Percentiles rank a stretch among this genome's conserved stretches.
phyloP scores from a whole-genome alignment of 2,329 filamentous ascomycete species.

The Hymenoscyphus scutula region DNA sequence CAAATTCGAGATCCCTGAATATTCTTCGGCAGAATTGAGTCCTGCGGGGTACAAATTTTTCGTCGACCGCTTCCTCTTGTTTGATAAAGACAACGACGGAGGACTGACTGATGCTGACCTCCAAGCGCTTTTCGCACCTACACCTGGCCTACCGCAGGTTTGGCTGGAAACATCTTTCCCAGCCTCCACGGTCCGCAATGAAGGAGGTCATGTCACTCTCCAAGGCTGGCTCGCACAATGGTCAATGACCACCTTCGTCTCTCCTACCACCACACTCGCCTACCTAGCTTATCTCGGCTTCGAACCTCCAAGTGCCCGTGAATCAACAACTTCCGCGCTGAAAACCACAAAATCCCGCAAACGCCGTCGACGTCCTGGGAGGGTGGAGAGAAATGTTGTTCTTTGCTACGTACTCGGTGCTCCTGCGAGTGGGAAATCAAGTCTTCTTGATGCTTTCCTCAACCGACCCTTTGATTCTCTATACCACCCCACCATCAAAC shows the following conservation, averaged over 20 bases:
- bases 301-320: constrained; percentile 74
- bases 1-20: constrained; percentile 90
- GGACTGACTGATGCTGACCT: constrained; percentile 86
- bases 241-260: constrained; percentile 99
- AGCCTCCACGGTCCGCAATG: constrained; percentile 89
- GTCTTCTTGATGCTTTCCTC: constrained; percentile 86
- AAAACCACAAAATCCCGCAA: constrained; percentile 93
- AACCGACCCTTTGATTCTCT: constrained; percentile 80
- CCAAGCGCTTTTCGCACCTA: constrained; percentile 84
- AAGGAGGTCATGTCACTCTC: constrained; percentile 90
- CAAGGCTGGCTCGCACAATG: constrained; percentile 98
- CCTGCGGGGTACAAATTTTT: constrained; percentile 96
- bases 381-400: constrained; percentile 92
- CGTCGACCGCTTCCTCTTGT: constrained; percentile 90
- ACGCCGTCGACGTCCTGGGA: constrained; percentile 73
- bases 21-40: constrained; percentile 88
- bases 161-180: constrained; percentile 91
- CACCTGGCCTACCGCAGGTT: constrained; percentile 79
- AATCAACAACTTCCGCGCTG: constrained; percentile 76
- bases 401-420: constrained; percentile 90
- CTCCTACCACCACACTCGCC: constrained; percentile 90
- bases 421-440: constrained; percentile 83
- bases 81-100: constrained; percentile 97
- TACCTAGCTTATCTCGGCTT: constrained; percentile 97
- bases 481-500: constrained; percentile 93